phyloP scores from a whole-genome alignment of 1,139 yeast species.

The Lizanozyma gosingica region DNA sequence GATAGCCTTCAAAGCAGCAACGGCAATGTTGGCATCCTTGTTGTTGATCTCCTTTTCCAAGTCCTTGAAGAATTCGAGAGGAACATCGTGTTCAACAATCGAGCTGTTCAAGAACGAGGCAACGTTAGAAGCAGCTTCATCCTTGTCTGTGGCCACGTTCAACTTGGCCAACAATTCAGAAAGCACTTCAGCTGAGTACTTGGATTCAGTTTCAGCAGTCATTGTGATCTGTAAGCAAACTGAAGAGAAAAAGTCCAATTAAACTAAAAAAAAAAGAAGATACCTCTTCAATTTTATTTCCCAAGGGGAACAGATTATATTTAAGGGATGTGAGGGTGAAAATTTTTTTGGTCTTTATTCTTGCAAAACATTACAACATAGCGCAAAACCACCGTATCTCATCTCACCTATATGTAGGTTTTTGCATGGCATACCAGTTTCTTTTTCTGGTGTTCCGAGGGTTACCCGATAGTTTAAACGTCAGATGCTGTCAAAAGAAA shows the following conservation, averaged over 20 bases:
- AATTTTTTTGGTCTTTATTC: background rate
- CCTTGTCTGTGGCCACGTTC: slow-evolving; percentile 80
- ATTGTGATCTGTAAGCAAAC: slow-evolving; percentile 26
- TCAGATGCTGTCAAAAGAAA: too few relatives aligned
- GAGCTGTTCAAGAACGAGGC: slow-evolving; percentile 93
- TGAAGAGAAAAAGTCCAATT: slow-evolving; percentile 4
- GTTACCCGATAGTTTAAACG: too few relatives aligned
- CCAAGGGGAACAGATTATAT: background rate
- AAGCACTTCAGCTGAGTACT: slow-evolving; percentile 72
- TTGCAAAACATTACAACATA: background rate
- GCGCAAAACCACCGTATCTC: background rate
- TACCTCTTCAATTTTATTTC: background rate
- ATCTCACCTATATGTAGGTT: background rate
- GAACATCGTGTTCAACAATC: slow-evolving; percentile 97
- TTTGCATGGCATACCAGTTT: background rate
- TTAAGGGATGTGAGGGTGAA: background rate
- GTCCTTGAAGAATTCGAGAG: slow-evolving; percentile 75
- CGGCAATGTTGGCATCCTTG: slow-evolving; percentile 55
- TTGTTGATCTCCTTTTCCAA: slow-evolving; percentile 67
- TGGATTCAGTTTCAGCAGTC: slow-evolving; percentile 59
- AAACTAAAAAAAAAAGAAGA: slow-evolving; percentile 7
- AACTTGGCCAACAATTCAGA: slow-evolving; percentile 89
- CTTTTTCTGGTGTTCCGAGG: background rate
- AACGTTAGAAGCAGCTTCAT: slow-evolving; percentile 81
- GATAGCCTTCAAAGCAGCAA: slow-evolving; percentile 80